These are phyloP conservation scores for Iris pallida DNA, from an alignment of 116 monocot genomes.

Conservation along the genomic window DNA sequence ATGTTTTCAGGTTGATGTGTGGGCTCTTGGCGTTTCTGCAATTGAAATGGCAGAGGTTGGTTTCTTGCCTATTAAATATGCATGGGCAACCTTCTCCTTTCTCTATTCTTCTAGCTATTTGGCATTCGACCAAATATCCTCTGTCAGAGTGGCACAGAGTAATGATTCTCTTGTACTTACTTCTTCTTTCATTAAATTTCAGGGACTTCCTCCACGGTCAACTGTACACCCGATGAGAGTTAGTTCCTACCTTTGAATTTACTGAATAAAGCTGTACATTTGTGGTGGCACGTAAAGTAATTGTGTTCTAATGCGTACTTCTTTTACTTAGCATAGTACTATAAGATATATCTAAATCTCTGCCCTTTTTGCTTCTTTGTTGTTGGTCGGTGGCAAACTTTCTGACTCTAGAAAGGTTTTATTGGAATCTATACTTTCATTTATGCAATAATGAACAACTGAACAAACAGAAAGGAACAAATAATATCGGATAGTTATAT, in stretches of 20 bases:
- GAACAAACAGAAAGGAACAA: no score
- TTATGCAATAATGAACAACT: no score
- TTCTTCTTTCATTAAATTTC: conserved; percentile 20
- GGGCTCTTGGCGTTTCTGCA: conserved; percentile 99
- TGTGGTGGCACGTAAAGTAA: background rate
- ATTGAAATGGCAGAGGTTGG: conserved; percentile 99
- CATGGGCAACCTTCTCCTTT: conserved; percentile 1
- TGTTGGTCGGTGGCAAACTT: no score
- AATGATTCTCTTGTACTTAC: conserved; percentile 4
- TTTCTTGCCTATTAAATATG: conserved; percentile 9
- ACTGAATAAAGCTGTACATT: background rate
- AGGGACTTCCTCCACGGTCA: conserved; percentile 94
- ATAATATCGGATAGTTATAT: no score
- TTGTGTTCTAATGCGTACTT: background rate
- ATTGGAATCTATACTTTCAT: no score
- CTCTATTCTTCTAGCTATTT: background rate
- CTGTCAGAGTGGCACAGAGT: background rate
- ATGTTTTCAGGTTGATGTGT: conserved; percentile 97
- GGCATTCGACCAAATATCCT: background rate
- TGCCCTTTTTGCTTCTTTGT: no score
- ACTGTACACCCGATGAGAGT: conserved; percentile 99
- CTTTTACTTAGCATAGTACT: no score
- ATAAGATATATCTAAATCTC: no score
- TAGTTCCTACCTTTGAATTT: conserved; percentile 30
- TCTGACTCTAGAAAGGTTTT: no score